A percentile compares a stretch with the other conserved stretches of the same genome.
Evolutionary conservation across 1,284 basidiomycete species (phyloP).

Genomic region (Butyriboletus appendiculatus): DNA sequence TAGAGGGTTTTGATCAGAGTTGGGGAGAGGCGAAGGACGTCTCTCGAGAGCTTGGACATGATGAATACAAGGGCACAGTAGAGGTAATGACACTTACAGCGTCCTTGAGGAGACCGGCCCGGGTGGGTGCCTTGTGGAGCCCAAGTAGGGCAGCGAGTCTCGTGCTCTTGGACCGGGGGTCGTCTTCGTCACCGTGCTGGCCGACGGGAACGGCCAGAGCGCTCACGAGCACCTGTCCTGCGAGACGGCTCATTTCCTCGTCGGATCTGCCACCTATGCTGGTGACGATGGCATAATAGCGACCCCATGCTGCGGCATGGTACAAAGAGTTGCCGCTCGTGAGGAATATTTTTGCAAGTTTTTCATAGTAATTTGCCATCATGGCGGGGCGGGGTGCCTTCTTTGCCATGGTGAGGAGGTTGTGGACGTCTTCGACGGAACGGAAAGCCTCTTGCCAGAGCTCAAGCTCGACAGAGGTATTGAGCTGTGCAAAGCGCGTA

Average conservation of each 20-base stretch:
- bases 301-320: conserved; percentile 96
- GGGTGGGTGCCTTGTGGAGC: conserved; percentile 83
- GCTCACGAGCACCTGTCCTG: conserved; percentile 91
- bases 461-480: conserved; percentile 98
- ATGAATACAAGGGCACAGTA: neutral
- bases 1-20: conserved; percentile 81
- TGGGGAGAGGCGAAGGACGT: conserved; percentile 85
- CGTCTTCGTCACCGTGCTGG: conserved; percentile 65
- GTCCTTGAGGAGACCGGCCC: conserved; percentile 82
- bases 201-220: conserved; percentile 95
- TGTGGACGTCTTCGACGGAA: conserved; percentile 98
- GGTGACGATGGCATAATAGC: conserved; percentile 75
- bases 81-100: conserved; percentile 56
- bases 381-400: conserved; percentile 90
- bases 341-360: conserved; percentile 94
- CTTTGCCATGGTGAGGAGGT: conserved; percentile 91
- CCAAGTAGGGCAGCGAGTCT: conserved; percentile 88
- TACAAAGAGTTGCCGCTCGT: conserved; percentile 94
- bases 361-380: conserved; percentile 99
- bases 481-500: conserved; percentile 96
- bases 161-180: conserved; percentile 74
- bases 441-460: conserved; percentile 99
- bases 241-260: conserved; percentile 81
- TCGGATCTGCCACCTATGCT: conserved; percentile 70
- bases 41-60: conserved; percentile 65